Percentiles rank a stretch among this genome's conserved stretches.
These are phyloP conservation scores for Puccinia polysora DNA, from an alignment of 1,284 basidiomycete genomes.

Conservation along the genomic window DNA sequence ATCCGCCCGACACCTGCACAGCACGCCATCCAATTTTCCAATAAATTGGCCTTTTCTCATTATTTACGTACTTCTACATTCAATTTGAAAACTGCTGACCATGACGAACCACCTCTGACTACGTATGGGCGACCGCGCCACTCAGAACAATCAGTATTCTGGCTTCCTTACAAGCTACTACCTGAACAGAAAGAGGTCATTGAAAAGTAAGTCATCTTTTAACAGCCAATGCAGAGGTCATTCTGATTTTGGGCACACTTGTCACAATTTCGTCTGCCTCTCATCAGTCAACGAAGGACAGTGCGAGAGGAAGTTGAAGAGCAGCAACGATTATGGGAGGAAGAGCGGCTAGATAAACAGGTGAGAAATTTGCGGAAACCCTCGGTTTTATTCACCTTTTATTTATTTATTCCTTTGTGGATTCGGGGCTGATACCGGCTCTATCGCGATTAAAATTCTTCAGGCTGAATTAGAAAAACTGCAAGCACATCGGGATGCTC, in stretches of 20 bases:
- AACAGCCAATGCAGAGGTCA: too few relatives aligned
- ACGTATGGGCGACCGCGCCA: constrained; percentile 15
- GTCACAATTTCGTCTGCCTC: background rate
- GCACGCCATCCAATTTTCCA: constrained; percentile 32
- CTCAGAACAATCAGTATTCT: constrained; percentile 20
- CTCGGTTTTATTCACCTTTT: background rate
- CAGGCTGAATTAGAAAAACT: constrained; percentile 33
- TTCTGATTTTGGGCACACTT: background rate
- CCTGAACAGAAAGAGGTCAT: constrained; percentile 40
- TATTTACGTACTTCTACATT: constrained; percentile 41
- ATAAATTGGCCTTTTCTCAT: constrained; percentile 42
- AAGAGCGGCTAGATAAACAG: constrained; percentile 27
- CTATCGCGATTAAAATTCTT: background rate
- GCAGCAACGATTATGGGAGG: constrained; percentile 14
- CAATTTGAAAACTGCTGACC: constrained; percentile 30
- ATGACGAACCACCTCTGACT: constrained; percentile 25
- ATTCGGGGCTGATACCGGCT: too few relatives aligned
- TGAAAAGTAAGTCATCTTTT: constrained; percentile 25
- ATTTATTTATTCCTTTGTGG: background rate
- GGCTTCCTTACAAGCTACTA: constrained; percentile 37
- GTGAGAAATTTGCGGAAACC: background rate
- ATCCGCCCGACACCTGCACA: too few relatives aligned
- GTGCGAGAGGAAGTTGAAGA: constrained; percentile 27
- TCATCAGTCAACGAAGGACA: constrained; percentile 31
- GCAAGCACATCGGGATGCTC: constrained; percentile 11